Percentiles rank a stretch among this genome's conserved stretches.
phyloP scores from a whole-genome alignment of 2,329 filamentous ascomycete genomes.

The Colletotrichum echinochloae region DNA sequence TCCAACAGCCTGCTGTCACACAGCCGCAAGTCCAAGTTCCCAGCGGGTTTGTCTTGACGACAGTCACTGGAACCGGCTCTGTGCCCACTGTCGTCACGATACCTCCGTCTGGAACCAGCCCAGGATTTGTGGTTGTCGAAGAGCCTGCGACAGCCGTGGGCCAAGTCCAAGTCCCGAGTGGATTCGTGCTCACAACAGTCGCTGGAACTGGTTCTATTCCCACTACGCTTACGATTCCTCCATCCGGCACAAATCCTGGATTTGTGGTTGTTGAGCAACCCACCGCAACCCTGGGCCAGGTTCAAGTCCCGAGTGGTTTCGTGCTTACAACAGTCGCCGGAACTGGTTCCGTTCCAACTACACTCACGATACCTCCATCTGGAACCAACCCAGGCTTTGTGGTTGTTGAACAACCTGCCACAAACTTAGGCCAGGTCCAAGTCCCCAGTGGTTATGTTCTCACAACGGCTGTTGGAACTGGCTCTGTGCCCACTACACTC shows the following conservation, averaged over 20 bases:
- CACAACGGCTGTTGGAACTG: not conserved
- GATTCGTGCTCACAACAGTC: not conserved
- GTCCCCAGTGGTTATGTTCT: not conserved
- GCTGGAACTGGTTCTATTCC: not conserved
- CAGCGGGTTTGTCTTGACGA: not conserved
- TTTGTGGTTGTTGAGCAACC: not conserved
- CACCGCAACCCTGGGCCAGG: too few relatives aligned
- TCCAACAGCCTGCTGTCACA: not conserved
- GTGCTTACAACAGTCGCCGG: not conserved
- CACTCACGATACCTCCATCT: slow-evolving; percentile 5
- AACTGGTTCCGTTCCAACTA: not conserved
- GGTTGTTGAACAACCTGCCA: not conserved
- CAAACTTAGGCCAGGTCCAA: not conserved
- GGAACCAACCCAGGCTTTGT: slow-evolving; percentile 9
- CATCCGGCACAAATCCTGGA: not conserved
- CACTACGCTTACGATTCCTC: not conserved
- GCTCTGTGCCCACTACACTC: not conserved
- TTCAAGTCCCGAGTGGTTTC: not conserved
- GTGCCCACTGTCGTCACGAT: not conserved
- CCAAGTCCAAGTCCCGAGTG: not conserved
- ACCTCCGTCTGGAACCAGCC: slow-evolving; percentile 7
- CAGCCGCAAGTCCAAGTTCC: not conserved
- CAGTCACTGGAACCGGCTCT: not conserved
- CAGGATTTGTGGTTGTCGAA: not conserved
- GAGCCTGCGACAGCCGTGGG: not conserved